Evolutionary conservation across 768 basidiomycete genomes (phyloP), one percentile per base, ranked within the genome.

Genomic region (Mycena rosella): DNA sequence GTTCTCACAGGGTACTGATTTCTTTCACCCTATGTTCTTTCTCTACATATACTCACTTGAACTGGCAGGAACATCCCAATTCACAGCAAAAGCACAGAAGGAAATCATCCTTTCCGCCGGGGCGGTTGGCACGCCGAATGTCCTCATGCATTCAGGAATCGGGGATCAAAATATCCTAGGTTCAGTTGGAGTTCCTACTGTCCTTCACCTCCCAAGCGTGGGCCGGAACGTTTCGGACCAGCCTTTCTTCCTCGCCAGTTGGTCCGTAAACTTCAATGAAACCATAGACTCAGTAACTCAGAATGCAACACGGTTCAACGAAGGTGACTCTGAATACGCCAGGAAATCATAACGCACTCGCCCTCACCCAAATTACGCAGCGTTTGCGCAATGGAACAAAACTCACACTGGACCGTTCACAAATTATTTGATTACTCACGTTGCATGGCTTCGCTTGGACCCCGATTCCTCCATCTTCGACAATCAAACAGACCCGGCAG

Each of bases 31-130:
- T n/a, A n/a, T n/a, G 30, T 26, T 24, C 17, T 38, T 26, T 36
- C 14, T 20, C 0, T 22, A 56, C 17, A 32, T 4, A 22, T 24
- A 24, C 9, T 55, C 24, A 38, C n/a, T n/a, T n/a, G n/a, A 7
- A 10, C 3, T n/a, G 17, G 26, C 18, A 45, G 58, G 44, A 36
- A 14, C 3, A 10, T 49, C 20, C 14, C 59, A 29, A 13, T 60
- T 44, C 40, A 32, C 54, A 22, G 60, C 74, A 3, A 64, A 48
- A 10, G 79, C 79, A 2, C 26, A 18, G 6, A 78, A 75, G 36
- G 79, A 80, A 40, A 58, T 81, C 47, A 76, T 80, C 30, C 65
- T 80, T 15, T 78, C 79, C 3, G 78, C 78, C 3, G 80, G 80
- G 14, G 60, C 78, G 5, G 67, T 78, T 56, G 76, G 75, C 17